Base-by-base conservation (phyloP, 2,329 filamentous ascomycete species). In the Xylariaceae sp. region DNA sequence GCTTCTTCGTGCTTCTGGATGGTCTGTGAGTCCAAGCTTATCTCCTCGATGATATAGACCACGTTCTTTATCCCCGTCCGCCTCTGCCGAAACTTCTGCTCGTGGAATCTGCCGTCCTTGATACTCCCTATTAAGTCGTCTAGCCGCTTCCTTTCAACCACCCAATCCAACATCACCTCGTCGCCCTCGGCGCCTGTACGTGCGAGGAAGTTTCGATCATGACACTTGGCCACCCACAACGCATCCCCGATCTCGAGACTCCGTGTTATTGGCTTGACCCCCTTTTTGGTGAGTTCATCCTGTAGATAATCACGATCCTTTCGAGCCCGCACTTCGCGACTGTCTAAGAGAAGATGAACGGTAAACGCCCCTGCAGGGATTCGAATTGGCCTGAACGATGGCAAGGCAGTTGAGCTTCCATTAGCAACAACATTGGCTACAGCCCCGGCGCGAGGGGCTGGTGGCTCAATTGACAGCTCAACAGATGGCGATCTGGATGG, bases 51-150 rank as follows among this genome's bases (percentile, higher is more conserved):
- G 23, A 94, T 79, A 69, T 93, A 94, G 44, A 90, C 81, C 11
- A 92, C 87, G 66, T 92, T 88, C 59, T 83, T 84, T n/a, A 90
- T 78, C 0, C 89, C 89, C 0, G 85, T 89, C 55, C 84, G 84
- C 57, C 82, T 82, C 9, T 93, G 79, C 1, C 90, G 86, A 70
- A 92, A 93, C 70, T 94, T 93, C 70, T 94, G 90, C 71, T 94
- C 90, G 66, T 88, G 87, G 67, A 92, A 93, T 2, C 90, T 85
- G 1, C 89, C 88, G 63, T 93, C 90, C 72, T 89, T 91, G 74
- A 94, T 90, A 62, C 88, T 92, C 54, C 81, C 77, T n/a, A 93
- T 81, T 51, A 94, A 76, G 71, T 94, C 90, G 69, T 93, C 89
- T 0, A 92, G 80, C 7, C 90, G 81, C 71, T 94, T 94, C 62